These are phyloP conservation scores for Thelonectria discophora DNA, from an alignment of 2,329 filamentous ascomycete genomes.

Conservation along the genomic window DNA sequence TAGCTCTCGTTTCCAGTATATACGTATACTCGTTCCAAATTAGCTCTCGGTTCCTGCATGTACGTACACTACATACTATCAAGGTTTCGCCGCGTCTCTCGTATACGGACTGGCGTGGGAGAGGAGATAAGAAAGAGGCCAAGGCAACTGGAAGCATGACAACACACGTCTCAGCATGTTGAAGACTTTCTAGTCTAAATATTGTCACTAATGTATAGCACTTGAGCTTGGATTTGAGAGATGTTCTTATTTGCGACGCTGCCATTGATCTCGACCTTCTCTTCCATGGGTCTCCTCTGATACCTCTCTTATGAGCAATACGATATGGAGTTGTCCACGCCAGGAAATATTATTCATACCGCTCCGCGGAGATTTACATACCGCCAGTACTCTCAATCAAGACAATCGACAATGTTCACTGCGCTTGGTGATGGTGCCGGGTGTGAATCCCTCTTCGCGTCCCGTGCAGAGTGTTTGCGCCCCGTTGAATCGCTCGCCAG, in stretches of 20 bases:
- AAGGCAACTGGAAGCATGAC: too few relatives aligned
- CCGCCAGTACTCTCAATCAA: too few relatives aligned
- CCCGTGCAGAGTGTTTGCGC: neutral
- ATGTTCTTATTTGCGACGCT: neutral
- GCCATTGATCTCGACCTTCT: too few relatives aligned
- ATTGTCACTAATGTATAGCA: neutral
- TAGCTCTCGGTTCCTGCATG: neutral
- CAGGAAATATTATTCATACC: conserved; percentile 8
- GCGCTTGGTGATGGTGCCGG: too few relatives aligned
- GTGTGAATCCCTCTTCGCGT: neutral
- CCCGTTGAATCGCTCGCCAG: neutral
- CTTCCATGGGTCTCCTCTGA: neutral
- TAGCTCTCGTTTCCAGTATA: too few relatives aligned
- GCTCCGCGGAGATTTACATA: too few relatives aligned
- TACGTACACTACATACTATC: neutral
- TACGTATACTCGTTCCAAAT: neutral
- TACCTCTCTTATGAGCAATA: too few relatives aligned
- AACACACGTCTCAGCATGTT: neutral
- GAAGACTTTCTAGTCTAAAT: neutral
- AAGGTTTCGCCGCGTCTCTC: neutral
- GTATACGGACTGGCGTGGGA: neutral
- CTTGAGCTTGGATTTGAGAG: neutral
- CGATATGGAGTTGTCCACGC: neutral
- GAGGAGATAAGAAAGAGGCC: neutral
- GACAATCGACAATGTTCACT: too few relatives aligned